Percentiles rank a stretch among this genome's conserved stretches.
phyloP scores from a whole-genome alignment of 257 asterid species.

The Przewalskia tangutica region DNA sequence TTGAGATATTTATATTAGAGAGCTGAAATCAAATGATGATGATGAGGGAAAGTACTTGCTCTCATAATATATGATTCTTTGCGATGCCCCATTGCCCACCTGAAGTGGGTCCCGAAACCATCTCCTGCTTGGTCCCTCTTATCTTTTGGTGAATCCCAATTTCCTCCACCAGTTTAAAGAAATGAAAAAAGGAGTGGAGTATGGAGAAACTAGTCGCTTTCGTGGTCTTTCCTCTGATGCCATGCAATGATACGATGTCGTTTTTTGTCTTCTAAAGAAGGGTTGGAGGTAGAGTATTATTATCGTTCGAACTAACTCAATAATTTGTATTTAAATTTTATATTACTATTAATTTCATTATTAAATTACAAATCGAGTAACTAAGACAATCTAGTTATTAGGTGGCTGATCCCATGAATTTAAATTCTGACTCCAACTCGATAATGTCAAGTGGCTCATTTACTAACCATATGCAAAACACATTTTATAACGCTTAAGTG shows the following conservation, averaged over 20 bases:
- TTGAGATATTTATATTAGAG: not conserved
- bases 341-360: too few species aligned
- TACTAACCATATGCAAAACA: too few species aligned
- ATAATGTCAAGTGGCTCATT: too few species aligned
- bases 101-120: not conserved
- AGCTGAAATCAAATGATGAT: not conserved
- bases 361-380: too few species aligned
- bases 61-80: not conserved
- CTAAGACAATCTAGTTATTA: too few species aligned
- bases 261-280: too few species aligned
- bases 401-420: too few species aligned
- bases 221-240: not conserved
- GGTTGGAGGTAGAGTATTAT: too few species aligned
- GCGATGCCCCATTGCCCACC: not conserved
- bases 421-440: too few species aligned
- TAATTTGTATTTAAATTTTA: too few species aligned
- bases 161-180: not conserved
- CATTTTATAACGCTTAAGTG: too few species aligned
- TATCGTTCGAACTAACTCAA: too few species aligned
- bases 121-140: not conserved
- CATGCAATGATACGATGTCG: not conserved
- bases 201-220: not conserved
- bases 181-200: not conserved
- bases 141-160: not conserved
- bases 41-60: not conserved